A percentile compares a stretch with the other conserved stretches of the same genome.
Conservation (phyloP, 345 rosid genomes). For the Clausena lansium region DNA sequence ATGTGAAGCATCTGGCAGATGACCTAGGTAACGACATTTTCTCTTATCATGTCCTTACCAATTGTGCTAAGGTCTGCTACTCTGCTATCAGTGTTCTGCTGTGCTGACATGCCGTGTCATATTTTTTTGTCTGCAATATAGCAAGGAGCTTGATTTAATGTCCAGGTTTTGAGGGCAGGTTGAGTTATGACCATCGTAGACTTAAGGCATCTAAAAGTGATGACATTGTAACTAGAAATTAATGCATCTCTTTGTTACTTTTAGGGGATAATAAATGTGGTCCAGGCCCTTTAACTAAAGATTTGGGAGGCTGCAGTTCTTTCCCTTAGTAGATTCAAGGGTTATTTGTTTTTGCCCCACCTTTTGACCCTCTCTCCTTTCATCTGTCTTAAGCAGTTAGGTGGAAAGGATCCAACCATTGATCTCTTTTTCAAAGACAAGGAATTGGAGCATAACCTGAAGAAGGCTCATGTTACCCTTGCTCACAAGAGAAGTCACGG, state of each 20-base stretch:
- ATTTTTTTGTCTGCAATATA: background rate
- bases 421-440: constrained; percentile 58
- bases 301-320: background rate
- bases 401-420: constrained; percentile 36
- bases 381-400: constrained; percentile 42
- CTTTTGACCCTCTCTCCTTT: background rate
- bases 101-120: background rate
- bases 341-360: background rate
- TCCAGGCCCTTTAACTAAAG: background rate
- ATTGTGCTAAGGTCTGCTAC: background rate
- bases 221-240: background rate
- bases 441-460: constrained; percentile 42
- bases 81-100: background rate
- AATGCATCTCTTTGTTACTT: background rate
- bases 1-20: background rate
- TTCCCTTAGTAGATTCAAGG: background rate
- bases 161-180: background rate
- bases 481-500: constrained; percentile 96
- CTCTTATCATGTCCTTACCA: background rate
- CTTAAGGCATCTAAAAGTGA: background rate
- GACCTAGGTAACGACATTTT: background rate
- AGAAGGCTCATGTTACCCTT: constrained; percentile 74
- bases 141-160: background rate
- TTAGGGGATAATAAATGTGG: background rate
- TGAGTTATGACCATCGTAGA: background rate